phyloP scores from a whole-genome alignment of 1,284 basidiomycete genomes.

The Lentinula novae-zelandiae region DNA sequence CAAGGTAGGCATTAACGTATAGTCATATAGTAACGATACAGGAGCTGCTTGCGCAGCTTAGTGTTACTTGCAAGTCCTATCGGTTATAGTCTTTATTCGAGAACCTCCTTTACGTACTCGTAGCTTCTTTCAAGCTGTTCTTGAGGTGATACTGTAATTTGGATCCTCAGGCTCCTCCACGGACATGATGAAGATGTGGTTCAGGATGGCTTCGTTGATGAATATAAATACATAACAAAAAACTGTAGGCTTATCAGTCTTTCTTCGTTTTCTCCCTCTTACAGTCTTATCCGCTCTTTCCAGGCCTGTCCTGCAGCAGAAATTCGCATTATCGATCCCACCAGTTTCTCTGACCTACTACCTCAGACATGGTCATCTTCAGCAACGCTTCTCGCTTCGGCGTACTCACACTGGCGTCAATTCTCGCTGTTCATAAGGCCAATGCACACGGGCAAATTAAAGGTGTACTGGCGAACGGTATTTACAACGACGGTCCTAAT shows the following conservation, averaged over 20 bases:
- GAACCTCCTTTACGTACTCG: neutral
- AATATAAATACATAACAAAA: neutral
- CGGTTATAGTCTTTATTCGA: neutral
- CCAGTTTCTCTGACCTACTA: neutral
- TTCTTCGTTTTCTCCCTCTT: neutral
- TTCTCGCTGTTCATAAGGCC: constrained; percentile 5
- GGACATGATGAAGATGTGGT: neutral
- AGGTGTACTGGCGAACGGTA: constrained; percentile 13
- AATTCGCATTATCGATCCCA: neutral
- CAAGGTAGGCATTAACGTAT: neutral
- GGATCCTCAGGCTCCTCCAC: neutral
- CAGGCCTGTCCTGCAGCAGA: neutral
- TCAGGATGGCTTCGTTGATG: neutral
- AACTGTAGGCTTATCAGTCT: neutral
- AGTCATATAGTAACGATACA: neutral
- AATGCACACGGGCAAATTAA: constrained; percentile 21
- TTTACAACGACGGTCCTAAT: constrained; percentile 19
- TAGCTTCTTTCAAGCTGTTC: neutral
- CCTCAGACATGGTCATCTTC: neutral
- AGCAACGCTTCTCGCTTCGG: neutral
- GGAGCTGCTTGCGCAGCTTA: neutral
- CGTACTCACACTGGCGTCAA: neutral
- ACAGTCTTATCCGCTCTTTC: neutral
- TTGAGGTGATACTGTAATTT: neutral
- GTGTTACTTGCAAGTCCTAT: too few relatives aligned